Evolutionary conservation across 441 rosid genomes (phyloP).

Genomic region (Arabidopsis hybrid): DNA sequence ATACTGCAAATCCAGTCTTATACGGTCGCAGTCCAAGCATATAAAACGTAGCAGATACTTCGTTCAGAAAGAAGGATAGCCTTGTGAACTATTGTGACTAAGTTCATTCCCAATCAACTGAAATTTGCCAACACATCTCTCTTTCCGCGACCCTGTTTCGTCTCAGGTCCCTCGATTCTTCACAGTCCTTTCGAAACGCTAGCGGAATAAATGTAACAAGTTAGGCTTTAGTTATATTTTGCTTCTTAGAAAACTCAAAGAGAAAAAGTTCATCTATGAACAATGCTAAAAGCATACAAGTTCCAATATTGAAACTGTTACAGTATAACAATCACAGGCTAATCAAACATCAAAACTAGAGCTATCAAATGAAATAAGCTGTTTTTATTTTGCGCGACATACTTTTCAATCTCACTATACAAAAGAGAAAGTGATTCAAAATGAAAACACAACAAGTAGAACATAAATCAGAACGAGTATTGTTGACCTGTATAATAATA

Average conservation of each 20-base stretch:
- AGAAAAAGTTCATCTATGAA: background rate
- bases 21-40: background rate
- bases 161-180: constrained; percentile 16
- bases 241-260: background rate
- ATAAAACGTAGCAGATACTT: constrained; percentile 4
- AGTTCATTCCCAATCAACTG: constrained; percentile 11
- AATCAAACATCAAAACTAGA: background rate
- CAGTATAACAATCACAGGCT: background rate
- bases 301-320: background rate
- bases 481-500: background rate
- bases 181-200: constrained; percentile 20
- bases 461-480: background rate
- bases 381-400: background rate
- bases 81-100: background rate
- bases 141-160: background rate
- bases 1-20: constrained; percentile 12
- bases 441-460: background rate
- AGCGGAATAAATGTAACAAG: background rate
- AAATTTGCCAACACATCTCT: constrained; percentile 5
- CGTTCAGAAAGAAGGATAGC: background rate
- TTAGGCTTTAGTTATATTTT: background rate
- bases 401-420: background rate
- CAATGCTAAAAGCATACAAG: constrained; percentile 13
- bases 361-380: background rate
- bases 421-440: constrained; percentile 9